Conservation (phyloP, 2,329 filamentous ascomycete species). For the Xylaria sp. region DNA sequence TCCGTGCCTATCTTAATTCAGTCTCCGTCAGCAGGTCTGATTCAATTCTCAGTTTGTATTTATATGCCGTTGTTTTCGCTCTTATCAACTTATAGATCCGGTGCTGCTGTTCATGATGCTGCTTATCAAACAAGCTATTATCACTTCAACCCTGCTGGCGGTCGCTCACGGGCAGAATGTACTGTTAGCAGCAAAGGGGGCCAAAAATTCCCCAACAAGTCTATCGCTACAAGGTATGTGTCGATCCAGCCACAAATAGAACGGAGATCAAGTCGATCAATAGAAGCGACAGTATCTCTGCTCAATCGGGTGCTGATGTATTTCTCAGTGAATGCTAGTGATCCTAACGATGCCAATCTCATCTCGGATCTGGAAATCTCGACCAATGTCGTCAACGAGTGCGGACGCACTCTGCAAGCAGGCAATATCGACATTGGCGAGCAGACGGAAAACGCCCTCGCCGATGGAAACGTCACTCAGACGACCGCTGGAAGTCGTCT, state of each 20-base stretch:
- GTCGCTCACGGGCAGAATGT: constrained; percentile 50
- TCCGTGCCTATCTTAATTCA: constrained; percentile 22
- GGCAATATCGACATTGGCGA: constrained; percentile 60
- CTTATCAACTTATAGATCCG: constrained; percentile 13
- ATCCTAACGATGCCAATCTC: constrained; percentile 43
- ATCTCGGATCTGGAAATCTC: constrained; percentile 47
- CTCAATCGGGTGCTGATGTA: constrained; percentile 43
- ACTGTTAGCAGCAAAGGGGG: constrained; percentile 48
- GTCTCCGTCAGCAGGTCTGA: constrained; percentile 42
- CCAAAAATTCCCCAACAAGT: constrained; percentile 45
- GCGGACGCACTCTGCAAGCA: constrained; percentile 60
- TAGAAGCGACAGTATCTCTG: constrained; percentile 2
- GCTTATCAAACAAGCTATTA: constrained; percentile 37
- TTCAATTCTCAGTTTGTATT: constrained; percentile 39
- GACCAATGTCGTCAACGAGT: constrained; percentile 55
- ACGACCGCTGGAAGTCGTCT: constrained; percentile 62
- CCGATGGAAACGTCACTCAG: constrained; percentile 48
- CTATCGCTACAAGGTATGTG: constrained; percentile 47
- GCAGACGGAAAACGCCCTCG: constrained; percentile 50
- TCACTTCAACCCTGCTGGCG: constrained; percentile 42
- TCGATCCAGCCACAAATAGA: constrained; percentile 8
- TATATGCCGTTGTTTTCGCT: constrained; percentile 22
- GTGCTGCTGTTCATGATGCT: constrained; percentile 37
- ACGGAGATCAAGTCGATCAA: constrained; percentile 32
- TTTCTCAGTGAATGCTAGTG: constrained; percentile 37